These are phyloP conservation scores for Rhododendron williamsianum DNA, from an alignment of 148 eudicot species.

Conservation along the genomic window DNA sequence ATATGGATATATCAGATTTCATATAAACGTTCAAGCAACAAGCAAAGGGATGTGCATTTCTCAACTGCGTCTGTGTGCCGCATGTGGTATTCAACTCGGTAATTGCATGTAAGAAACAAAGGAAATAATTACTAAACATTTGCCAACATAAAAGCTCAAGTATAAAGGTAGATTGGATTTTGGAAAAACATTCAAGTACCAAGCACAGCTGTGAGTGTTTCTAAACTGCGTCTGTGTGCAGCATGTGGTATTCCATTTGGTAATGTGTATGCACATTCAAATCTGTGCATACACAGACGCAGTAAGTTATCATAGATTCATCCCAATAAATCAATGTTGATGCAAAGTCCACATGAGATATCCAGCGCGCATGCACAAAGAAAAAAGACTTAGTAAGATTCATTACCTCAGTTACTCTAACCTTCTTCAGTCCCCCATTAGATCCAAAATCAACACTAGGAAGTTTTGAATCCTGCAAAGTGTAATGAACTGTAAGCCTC, in stretches of 20 bases:
- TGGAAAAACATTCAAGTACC: background rate
- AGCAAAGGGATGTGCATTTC: background rate
- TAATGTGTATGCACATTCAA: background rate
- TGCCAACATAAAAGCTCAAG: background rate
- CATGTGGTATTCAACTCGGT: background rate
- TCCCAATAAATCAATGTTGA: background rate
- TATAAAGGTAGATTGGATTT: background rate
- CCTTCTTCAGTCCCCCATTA: slow-evolving; percentile 47
- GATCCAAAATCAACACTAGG: slow-evolving; percentile 70
- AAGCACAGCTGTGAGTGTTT: background rate
- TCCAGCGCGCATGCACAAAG: background rate
- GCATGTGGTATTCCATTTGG: background rate
- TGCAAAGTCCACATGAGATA: slow-evolving; percentile 7
- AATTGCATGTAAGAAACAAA: background rate
- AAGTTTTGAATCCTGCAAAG: slow-evolving; percentile 46
- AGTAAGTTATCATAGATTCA: background rate
- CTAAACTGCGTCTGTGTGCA: background rate
- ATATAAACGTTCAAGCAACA: background rate
- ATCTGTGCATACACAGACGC: background rate
- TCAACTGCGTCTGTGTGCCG: background rate
- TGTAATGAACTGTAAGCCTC: slow-evolving; percentile 1
- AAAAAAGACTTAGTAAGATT: slow-evolving; percentile 13
- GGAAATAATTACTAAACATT: background rate
- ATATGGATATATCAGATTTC: background rate
- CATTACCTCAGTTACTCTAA: slow-evolving; percentile 76